Evolutionary conservation across 176 grass and related monocot genomes (phyloP).

Genomic region (Aegilops bicornis): DNA sequence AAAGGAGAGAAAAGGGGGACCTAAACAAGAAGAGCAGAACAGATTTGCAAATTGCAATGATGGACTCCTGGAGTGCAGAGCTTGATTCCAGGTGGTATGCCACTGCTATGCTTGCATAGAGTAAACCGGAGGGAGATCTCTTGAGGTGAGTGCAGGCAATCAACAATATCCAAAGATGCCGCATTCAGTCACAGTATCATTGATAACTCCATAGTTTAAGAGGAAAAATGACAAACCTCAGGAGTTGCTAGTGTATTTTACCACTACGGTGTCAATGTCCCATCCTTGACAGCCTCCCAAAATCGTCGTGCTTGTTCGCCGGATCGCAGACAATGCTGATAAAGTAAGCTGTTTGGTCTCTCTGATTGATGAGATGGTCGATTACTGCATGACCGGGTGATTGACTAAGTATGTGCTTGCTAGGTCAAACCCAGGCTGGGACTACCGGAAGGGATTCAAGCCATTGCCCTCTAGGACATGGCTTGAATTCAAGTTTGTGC

Average conservation of each 20-base stretch:
- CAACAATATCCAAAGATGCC: background rate
- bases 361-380: slow-evolving; percentile 35
- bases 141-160: background rate
- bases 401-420: background rate
- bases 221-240: background rate
- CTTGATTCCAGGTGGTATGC: slow-evolving; percentile 34
- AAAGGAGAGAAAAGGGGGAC: background rate
- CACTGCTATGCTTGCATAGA: background rate
- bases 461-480: no score
- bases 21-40: background rate
- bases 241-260: background rate
- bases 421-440: slow-evolving; percentile 1
- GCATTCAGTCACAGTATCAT: background rate
- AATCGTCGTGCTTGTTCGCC: background rate
- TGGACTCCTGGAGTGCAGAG: background rate
- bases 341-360: slow-evolving; percentile 2
- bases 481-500: no score
- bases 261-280: background rate
- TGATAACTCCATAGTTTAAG: background rate
- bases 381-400: background rate
- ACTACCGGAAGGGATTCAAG: no score
- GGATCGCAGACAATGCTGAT: slow-evolving; percentile 1
- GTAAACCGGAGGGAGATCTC: background rate
- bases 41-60: background rate
- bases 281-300: background rate